phyloP scores from a whole-genome alignment of 371 early-diverging fungal species.

The Mortierella sp. region DNA sequence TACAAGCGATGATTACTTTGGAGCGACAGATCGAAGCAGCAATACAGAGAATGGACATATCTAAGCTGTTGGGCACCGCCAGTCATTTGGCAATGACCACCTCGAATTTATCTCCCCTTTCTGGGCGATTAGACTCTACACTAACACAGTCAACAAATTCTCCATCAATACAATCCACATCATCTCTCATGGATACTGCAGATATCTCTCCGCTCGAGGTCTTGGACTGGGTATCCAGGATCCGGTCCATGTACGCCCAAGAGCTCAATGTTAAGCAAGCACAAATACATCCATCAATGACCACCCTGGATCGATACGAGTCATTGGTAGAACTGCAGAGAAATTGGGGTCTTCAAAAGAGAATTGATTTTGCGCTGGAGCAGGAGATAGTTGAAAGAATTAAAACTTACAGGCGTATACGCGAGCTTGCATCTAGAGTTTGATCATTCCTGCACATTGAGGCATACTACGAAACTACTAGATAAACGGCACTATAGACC shows the following conservation, averaged over 20 bases:
- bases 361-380: constrained; percentile 52
- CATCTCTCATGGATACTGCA: constrained; percentile 37
- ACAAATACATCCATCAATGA: constrained; percentile 38
- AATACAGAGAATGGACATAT: constrained; percentile 34
- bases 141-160: neutral
- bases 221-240: constrained; percentile 45
- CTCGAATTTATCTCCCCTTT: neutral
- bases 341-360: constrained; percentile 43
- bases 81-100: neutral
- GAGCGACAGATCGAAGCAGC: constrained; percentile 40
- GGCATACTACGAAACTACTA: too few relatives aligned
- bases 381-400: constrained; percentile 53
- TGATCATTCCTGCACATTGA: constrained; percentile 5
- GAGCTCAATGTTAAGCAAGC: constrained; percentile 40
- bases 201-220: constrained; percentile 47
- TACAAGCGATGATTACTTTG: constrained; percentile 33
- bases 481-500: too few relatives aligned
- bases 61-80: constrained; percentile 15
- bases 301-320: constrained; percentile 35
- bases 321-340: constrained; percentile 35
- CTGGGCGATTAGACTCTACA: neutral
- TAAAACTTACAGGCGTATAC: constrained; percentile 49
- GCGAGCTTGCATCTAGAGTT: constrained; percentile 41
- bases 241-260: constrained; percentile 46
- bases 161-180: neutral